Evolutionary conservation across 1,284 basidiomycete genomes (phyloP), one percentile per base, ranked within the genome.

Genomic region (Cystobasidium pallidum): DNA sequence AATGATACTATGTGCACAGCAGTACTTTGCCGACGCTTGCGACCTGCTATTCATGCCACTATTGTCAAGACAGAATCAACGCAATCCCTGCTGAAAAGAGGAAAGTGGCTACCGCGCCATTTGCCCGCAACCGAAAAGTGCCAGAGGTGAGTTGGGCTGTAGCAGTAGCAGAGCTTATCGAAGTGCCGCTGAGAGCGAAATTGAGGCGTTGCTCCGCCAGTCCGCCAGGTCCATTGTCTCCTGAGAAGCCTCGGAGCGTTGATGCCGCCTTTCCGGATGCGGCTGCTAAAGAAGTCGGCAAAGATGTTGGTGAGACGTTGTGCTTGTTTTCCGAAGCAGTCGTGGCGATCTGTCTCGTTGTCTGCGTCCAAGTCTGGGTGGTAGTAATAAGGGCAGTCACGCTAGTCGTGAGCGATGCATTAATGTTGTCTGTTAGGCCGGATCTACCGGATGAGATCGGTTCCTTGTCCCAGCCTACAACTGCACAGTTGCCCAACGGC

Each of bases 161-260:
- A 36, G 36, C 24, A 57, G 13, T 34, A 34, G 30, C 54, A n/a
- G 32, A 4, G n/a, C 7, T 36, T 3, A n/a, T 32, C 3, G 54
- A 34, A 57, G 54, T 34, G 32, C 13, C 26, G 21, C 54, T 57
- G 15, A 34, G 32, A 4, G 28, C 62, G 32, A 64, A 64, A 30
- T 47, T 49, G 43, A 64, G 30, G 26, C 41, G 51, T 36, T 63
- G 61, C 17, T 71, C 68, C 17, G 61, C n/a, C 8, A 19, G 49
- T 55, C 68, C 68, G 1, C 68, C 68, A n/a, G 68, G 68, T 11
- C 54, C 54, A 24, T 71, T 64, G 13, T 71, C 61, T 3, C 68
- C 68, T 26, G 68, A 71, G 19, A 71, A 71, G 28, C 59, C 68
- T 21, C 36, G 58, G 1, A 71, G 28, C 11, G 68, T 52, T 15